Evolutionary conservation across 1,139 yeast species (phyloP).

Genomic region (Lodderomyces beijingensis): DNA sequence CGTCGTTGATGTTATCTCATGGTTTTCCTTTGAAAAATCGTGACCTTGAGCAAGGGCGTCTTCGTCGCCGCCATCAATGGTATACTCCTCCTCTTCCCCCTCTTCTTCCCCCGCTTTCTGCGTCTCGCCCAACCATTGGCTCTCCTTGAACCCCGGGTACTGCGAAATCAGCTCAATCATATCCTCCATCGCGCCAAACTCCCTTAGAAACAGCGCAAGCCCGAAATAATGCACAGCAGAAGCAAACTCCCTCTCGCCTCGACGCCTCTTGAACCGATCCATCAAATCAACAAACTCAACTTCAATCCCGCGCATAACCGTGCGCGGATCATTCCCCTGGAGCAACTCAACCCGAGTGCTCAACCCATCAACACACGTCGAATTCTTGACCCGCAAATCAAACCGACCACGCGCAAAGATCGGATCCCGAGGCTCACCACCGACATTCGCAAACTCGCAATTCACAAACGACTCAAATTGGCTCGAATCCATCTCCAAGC

Average conservation of each 20-base stretch:
- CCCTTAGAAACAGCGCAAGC: conserved; percentile 1
- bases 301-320: conserved; percentile 7
- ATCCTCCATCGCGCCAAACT: conserved; percentile 1
- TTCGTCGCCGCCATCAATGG: background rate
- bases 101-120: conserved; percentile 2
- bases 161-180: conserved; percentile 3
- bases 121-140: conserved; percentile 5
- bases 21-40: too few relatives aligned
- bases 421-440: conserved; percentile 2
- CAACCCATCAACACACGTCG: conserved; percentile 7
- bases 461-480: background rate
- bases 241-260: background rate
- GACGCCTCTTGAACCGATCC: conserved; percentile 4
- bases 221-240: background rate
- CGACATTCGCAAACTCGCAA: background rate
- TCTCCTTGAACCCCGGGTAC: conserved; percentile 4
- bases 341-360: background rate
- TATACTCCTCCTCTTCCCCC: background rate
- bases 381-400: conserved; percentile 7
- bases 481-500: background rate
- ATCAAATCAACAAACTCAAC: conserved; percentile 7
- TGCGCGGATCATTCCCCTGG: conserved; percentile 4
- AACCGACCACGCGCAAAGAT: conserved; percentile 7
- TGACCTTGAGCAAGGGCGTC: background rate
- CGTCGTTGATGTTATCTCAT: background rate